phyloP scores from a whole-genome alignment of 192 early-diverging fungal genomes.

The Backusella westeae region DNA sequence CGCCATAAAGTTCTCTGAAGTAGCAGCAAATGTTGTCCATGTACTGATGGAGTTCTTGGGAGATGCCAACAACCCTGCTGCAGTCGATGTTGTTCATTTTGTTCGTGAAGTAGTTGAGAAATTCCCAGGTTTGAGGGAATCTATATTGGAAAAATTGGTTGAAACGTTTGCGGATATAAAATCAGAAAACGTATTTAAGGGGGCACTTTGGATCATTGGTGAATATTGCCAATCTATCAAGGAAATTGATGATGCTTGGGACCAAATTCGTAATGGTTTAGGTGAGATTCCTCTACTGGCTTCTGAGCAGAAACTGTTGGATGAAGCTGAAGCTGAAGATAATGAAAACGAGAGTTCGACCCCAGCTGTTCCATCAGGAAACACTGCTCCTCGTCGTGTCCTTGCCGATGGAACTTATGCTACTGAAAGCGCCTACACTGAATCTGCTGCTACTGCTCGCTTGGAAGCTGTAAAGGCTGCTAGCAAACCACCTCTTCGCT shows the following conservation, averaged over 20 bases:
- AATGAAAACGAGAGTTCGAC: conserved; percentile 18
- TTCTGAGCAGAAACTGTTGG: conserved; percentile 82
- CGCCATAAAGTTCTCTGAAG: conserved; percentile 94
- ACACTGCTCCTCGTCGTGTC: conserved; percentile 67
- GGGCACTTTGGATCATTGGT: conserved; percentile 98
- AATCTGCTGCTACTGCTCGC: conserved; percentile 44
- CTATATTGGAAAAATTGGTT: conserved; percentile 80
- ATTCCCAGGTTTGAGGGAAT: conserved; percentile 82
- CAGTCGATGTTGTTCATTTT: conserved; percentile 95
- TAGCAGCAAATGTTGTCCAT: conserved; percentile 93
- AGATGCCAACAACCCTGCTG: conserved; percentile 85
- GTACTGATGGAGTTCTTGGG: conserved; percentile 94
- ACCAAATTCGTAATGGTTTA: conserved; percentile 75
- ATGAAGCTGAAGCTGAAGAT: conserved; percentile 63
- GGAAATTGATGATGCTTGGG: conserved; percentile 84
- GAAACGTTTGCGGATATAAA: conserved; percentile 88
- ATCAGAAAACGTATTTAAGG: conserved; percentile 89
- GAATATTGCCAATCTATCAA: conserved; percentile 83
- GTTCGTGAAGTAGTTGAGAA: conserved; percentile 97
- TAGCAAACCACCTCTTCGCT: conserved; percentile 71
- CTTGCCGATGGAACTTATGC: conserved; percentile 98
- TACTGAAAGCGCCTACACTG: conserved; percentile 86
- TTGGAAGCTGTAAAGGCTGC: conserved; percentile 53
- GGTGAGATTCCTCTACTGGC: conserved; percentile 95
- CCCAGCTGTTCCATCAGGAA: conserved; percentile 38